phyloP scores from a whole-genome alignment of 140 eudicot species.

The Ambrosia hybrid region DNA sequence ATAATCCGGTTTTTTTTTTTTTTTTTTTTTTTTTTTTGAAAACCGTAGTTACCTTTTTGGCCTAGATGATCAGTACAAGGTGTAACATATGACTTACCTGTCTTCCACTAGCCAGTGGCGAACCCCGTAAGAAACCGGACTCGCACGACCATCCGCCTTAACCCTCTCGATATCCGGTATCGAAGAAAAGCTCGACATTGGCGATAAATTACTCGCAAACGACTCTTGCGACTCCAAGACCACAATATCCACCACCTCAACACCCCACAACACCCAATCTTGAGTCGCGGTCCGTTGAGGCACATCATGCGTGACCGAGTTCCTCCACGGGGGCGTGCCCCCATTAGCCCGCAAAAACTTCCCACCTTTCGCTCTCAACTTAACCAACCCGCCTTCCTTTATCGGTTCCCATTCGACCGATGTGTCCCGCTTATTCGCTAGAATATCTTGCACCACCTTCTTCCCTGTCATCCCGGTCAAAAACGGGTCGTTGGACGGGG shows the following conservation, averaged over 20 bases:
- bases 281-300: slow-evolving; percentile 69
- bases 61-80: no score
- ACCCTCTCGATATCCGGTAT: slow-evolving; percentile 27
- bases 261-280: slow-evolving; percentile 81
- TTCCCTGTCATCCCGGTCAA: slow-evolving; percentile 73
- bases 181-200: slow-evolving; percentile 41
- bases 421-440: slow-evolving; percentile 32
- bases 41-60: no score
- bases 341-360: slow-evolving; percentile 70
- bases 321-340: slow-evolving; percentile 84
- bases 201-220: slow-evolving; percentile 31
- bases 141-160: neutral
- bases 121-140: slow-evolving; percentile 1
- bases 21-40: no score
- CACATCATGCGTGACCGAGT: slow-evolving; percentile 69
- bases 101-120: slow-evolving; percentile 33
- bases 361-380: slow-evolving; percentile 56
- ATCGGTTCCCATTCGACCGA: slow-evolving; percentile 83
- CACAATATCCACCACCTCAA: slow-evolving; percentile 53
- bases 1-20: no score
- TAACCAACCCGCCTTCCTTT: slow-evolving; percentile 54
- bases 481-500: slow-evolving; percentile 66
- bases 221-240: slow-evolving; percentile 40
- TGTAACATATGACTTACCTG: slow-evolving; percentile 26
- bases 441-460: slow-evolving; percentile 51